Evolutionary conservation across 352 stramenopile species (phyloP).

Genomic region (Pythium aphanidermatum): DNA sequence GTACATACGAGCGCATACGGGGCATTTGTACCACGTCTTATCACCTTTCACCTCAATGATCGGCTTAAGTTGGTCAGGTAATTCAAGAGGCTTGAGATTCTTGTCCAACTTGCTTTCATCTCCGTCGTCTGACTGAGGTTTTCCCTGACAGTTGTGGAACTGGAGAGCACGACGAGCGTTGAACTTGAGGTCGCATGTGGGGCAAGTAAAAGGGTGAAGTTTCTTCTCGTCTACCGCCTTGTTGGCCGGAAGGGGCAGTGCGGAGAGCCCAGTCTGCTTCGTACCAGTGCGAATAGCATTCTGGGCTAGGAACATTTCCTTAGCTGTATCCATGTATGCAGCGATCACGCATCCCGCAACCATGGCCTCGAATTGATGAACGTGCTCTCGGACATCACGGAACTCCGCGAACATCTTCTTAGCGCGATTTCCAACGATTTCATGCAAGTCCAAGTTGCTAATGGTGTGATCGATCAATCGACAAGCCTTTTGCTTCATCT

Average conservation of each 20-base stretch:
- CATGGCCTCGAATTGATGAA: slow-evolving; percentile 94
- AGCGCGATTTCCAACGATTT: slow-evolving; percentile 91
- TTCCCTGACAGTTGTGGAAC: slow-evolving; percentile 78
- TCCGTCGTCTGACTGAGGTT: slow-evolving; percentile 17
- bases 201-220: slow-evolving; percentile 77
- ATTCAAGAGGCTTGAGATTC: slow-evolving; percentile 57
- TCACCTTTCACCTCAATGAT: slow-evolving; percentile 75
- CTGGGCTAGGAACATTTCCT: slow-evolving; percentile 84
- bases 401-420: slow-evolving; percentile 97
- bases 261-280: slow-evolving; percentile 38
- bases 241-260: slow-evolving; percentile 45
- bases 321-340: slow-evolving; percentile 79
- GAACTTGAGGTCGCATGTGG: slow-evolving; percentile 81
- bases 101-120: slow-evolving; percentile 24
- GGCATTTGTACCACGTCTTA: slow-evolving; percentile 85
- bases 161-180: slow-evolving; percentile 79
- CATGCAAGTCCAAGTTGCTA: slow-evolving; percentile 92
- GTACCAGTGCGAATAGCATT: slow-evolving; percentile 65
- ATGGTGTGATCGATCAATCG: slow-evolving; percentile 89
- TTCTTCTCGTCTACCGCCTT: slow-evolving; percentile 87
- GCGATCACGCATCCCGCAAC: slow-evolving; percentile 85
- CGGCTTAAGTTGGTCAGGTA: slow-evolving; percentile 52
- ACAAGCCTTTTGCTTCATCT: slow-evolving; percentile 93
- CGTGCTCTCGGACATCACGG: slow-evolving; percentile 93
- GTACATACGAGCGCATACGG: slow-evolving; percentile 73